Evolutionary conservation across 352 stramenopile genomes (phyloP).

Genomic region (Phytophthora pinifolia): DNA sequence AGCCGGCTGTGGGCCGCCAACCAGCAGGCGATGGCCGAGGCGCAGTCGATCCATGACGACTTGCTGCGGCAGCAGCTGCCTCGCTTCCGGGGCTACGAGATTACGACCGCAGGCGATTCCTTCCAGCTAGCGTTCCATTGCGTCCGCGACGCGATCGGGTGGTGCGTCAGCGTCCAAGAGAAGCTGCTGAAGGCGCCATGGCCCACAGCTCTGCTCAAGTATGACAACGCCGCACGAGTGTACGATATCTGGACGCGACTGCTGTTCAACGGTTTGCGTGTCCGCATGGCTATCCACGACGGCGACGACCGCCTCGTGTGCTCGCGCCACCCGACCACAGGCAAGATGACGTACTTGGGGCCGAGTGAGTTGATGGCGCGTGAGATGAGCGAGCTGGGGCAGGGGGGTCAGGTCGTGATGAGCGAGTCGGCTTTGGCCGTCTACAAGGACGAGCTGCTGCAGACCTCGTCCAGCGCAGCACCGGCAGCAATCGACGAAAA

Average conservation of each 20-base stretch:
- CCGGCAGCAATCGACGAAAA: slow-evolving; percentile 15
- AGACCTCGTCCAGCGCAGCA: slow-evolving; percentile 6
- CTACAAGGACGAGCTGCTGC: slow-evolving; percentile 44
- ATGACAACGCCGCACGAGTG: slow-evolving; percentile 39
- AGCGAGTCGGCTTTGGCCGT: slow-evolving; percentile 47
- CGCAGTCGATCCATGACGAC: slow-evolving; percentile 74
- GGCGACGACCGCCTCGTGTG: slow-evolving; percentile 62
- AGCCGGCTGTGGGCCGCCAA: slow-evolving; percentile 62
- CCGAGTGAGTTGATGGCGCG: slow-evolving; percentile 66
- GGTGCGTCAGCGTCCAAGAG: slow-evolving; percentile 64
- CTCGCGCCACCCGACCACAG: slow-evolving; percentile 68
- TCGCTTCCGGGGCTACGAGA: slow-evolving; percentile 73
- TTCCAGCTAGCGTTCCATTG: slow-evolving; percentile 83
- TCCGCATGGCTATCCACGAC: slow-evolving; percentile 82
- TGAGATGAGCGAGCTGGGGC: slow-evolving; percentile 65
- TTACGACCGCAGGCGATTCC: slow-evolving; percentile 73
- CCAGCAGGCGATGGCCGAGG: slow-evolving; percentile 54
- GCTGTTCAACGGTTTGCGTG: slow-evolving; percentile 69
- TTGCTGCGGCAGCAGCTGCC: slow-evolving; percentile 56
- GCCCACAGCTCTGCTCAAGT: slow-evolving; percentile 49
- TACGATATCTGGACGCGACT: slow-evolving; percentile 59
- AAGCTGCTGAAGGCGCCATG: slow-evolving; percentile 62
- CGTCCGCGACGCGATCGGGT: slow-evolving; percentile 63
- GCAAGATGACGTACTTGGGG: slow-evolving; percentile 78
- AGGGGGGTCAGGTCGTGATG: slow-evolving; percentile 71